Percentiles rank a stretch among this genome's conserved stretches.
These are phyloP conservation scores for Litchi chinensis DNA, from an alignment of 345 rosid genomes.

Conservation along the genomic window DNA sequence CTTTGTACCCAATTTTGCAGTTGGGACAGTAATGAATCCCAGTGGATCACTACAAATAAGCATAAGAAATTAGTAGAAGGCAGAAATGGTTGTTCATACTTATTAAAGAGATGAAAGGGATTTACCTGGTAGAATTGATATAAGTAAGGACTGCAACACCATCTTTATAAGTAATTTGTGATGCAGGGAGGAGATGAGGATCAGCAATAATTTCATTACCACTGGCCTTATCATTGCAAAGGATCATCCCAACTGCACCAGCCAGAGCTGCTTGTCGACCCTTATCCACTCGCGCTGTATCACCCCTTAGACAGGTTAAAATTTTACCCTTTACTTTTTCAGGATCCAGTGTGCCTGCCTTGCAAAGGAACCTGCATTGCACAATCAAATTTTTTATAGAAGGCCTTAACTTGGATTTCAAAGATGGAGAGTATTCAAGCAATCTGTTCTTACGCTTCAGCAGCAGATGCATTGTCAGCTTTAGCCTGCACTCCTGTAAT, in stretches of 20 bases:
- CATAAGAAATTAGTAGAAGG: background rate
- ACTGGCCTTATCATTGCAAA: constrained; percentile 52
- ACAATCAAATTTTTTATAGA: background rate
- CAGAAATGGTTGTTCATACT: background rate
- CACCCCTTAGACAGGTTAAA: constrained; percentile 58
- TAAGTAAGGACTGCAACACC: constrained; percentile 48
- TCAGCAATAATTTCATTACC: constrained; percentile 56
- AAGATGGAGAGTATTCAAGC: background rate
- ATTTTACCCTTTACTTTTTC: constrained; percentile 53
- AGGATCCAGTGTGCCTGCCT: constrained; percentile 42
- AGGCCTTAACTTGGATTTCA: background rate
- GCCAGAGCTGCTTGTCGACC: constrained; percentile 46
- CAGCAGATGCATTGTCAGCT: constrained; percentile 28
- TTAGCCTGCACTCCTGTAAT: constrained; percentile 35
- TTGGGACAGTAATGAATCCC: constrained; percentile 47
- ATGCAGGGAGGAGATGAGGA: constrained; percentile 66
- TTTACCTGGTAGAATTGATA: constrained; percentile 41
- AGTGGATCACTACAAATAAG: constrained; percentile 36
- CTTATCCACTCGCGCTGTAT: constrained; percentile 47
- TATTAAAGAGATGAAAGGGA: background rate
- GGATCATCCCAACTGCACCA: constrained; percentile 72
- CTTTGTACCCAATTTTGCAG: constrained; percentile 13
- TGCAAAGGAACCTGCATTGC: constrained; percentile 32
- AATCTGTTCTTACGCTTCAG: constrained; percentile 42
- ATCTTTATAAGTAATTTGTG: constrained; percentile 55